Evolutionary conservation across 352 stramenopile genomes (phyloP).

Genomic region (Phytophthora fragariaefolia): DNA sequence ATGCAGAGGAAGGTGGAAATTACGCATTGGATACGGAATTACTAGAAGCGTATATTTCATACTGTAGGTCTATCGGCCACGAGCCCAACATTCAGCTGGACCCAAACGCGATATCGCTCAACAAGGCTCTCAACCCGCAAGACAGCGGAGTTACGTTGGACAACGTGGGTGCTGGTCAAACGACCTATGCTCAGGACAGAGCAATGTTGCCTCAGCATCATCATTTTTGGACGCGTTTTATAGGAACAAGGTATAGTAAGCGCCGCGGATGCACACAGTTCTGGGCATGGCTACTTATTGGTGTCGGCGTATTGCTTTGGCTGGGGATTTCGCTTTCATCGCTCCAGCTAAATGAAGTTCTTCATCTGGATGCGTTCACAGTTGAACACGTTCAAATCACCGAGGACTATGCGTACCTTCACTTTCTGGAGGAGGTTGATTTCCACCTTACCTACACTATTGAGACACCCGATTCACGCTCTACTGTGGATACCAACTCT

Average conservation of each 20-base stretch:
- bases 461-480: slow-evolving; percentile 26
- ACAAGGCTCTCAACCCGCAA: neutral
- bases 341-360: slow-evolving; percentile 58
- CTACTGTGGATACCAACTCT: slow-evolving; percentile 23
- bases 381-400: slow-evolving; percentile 55
- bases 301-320: slow-evolving; percentile 35
- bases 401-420: slow-evolving; percentile 60
- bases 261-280: slow-evolving; percentile 36
- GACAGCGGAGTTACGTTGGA: neutral
- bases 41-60: slow-evolving; percentile 93
- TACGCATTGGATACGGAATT: slow-evolving; percentile 85
- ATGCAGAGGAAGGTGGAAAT: neutral
- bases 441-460: slow-evolving; percentile 66
- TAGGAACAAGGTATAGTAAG: slow-evolving; percentile 53
- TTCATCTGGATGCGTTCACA: slow-evolving; percentile 69
- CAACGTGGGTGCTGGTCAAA: neutral
- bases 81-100: slow-evolving; percentile 82
- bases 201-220: slow-evolving; percentile 30
- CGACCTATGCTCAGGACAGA: slow-evolving; percentile 17
- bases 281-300: slow-evolving; percentile 43
- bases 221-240: slow-evolving; percentile 54
- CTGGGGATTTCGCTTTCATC: slow-evolving; percentile 38
- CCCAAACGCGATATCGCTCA: slow-evolving; percentile 42
- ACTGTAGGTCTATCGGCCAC: slow-evolving; percentile 88
- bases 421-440: slow-evolving; percentile 61